phyloP scores from a whole-genome alignment of 192 early-diverging fungal species.

The Coemansia sp. region DNA sequence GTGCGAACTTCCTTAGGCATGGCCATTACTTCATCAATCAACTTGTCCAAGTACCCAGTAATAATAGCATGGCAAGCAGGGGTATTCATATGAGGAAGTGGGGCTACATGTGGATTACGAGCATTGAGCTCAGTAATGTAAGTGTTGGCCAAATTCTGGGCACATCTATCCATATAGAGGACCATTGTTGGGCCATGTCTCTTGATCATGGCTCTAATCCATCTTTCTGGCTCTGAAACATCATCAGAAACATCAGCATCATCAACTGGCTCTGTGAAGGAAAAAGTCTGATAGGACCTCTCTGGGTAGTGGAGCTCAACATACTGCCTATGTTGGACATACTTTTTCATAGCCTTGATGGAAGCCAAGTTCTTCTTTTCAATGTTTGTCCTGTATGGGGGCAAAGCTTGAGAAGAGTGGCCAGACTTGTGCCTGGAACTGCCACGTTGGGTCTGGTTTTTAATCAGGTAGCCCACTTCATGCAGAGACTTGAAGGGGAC shows the following conservation, averaged over 20 bases:
- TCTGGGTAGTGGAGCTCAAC: conserved; percentile 22
- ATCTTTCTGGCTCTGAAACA: conserved; percentile 43
- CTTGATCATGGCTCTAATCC: conserved; percentile 47
- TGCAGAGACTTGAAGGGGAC: conserved; percentile 51
- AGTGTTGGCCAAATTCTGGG: conserved; percentile 29
- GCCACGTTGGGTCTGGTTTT: conserved; percentile 32
- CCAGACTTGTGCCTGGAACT: conserved; percentile 12
- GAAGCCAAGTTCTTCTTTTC: conserved; percentile 46
- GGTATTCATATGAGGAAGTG: neutral
- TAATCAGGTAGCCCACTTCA: conserved; percentile 48
- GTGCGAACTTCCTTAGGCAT: conserved; percentile 19
- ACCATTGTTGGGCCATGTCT: conserved; percentile 40
- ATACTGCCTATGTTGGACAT: conserved; percentile 15
- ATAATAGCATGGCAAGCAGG: conserved; percentile 2
- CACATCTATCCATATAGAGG: conserved; percentile 36
- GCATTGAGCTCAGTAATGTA: conserved; percentile 25
- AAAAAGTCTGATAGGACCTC: conserved; percentile 1
- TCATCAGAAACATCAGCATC: conserved; percentile 25
- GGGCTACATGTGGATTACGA: neutral
- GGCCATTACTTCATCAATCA: conserved; percentile 31
- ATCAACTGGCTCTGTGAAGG: neutral
- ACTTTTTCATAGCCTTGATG: conserved; percentile 42
- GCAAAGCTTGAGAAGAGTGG: neutral
- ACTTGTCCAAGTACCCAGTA: neutral
- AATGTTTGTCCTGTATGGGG: conserved; percentile 37